Conservation (phyloP, 2,329 filamentous ascomycete genomes). For the Diaporthe sp. region DNA sequence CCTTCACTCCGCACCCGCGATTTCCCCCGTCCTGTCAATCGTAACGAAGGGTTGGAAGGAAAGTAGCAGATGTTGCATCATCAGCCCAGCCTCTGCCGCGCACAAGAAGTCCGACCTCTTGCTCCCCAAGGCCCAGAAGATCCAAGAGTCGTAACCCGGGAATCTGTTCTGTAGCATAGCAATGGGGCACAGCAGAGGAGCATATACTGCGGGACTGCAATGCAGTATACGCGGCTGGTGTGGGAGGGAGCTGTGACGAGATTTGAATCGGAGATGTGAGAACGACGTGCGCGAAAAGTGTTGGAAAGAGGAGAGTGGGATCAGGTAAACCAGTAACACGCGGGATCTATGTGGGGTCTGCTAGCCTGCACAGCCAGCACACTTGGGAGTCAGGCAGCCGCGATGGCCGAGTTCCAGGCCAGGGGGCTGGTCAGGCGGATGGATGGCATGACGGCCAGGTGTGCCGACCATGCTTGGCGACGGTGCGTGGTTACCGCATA, state of each 20-base stretch:
- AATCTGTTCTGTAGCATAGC: background rate
- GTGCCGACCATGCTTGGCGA: too few relatives aligned
- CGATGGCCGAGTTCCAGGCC: background rate
- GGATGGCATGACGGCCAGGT: too few relatives aligned
- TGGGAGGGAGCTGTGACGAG: background rate
- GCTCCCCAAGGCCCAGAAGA: conserved; percentile 1
- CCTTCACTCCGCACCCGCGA: conserved; percentile 11
- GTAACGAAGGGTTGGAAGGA: background rate
- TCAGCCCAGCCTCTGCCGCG: background rate
- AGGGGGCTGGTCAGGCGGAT: too few relatives aligned
- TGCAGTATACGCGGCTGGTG: background rate
- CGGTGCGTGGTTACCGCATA: too few relatives aligned
- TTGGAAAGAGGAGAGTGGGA: too few relatives aligned
- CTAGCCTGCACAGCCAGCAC: background rate
- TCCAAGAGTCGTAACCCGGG: background rate
- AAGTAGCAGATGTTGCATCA: background rate
- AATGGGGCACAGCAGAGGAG: background rate
- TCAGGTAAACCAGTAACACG: too few relatives aligned
- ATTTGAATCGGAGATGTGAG: too few relatives aligned
- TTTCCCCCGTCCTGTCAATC: too few relatives aligned
- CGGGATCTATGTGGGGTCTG: background rate
- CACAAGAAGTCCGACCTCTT: background rate
- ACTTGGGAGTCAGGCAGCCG: background rate
- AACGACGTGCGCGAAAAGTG: too few relatives aligned
- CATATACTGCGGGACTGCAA: background rate